phyloP scores from a whole-genome alignment of 177 flowering plant genomes.

The Telopea speciosissima region DNA sequence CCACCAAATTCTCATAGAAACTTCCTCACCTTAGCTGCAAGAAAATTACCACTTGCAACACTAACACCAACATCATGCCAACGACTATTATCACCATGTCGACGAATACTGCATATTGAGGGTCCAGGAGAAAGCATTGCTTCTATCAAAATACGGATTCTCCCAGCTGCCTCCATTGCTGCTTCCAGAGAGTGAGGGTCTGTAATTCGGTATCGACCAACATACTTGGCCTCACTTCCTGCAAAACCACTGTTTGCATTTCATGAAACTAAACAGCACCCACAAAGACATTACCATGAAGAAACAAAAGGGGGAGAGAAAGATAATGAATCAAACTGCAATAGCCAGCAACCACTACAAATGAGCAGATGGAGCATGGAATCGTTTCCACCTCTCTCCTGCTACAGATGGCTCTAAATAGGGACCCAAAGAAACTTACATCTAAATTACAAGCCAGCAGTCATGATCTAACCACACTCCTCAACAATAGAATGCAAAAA shows the following conservation, averaged over 20 bases:
- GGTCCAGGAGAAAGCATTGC: conserved; percentile 97
- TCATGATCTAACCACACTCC: too few species aligned
- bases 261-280: too few species aligned
- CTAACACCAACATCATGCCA: conserved; percentile 93
- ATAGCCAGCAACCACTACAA: not conserved
- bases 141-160: conserved; percentile 66
- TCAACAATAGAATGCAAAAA: too few species aligned
- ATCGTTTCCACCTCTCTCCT: not conserved
- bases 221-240: conserved; percentile 70
- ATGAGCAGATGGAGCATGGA: not conserved
- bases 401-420: not conserved
- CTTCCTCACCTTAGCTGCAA: conserved; percentile 80
- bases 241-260: conserved; percentile 7
- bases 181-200: conserved; percentile 75
- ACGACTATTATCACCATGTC: conserved; percentile 89
- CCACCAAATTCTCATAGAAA: not conserved
- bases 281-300: not conserved
- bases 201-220: conserved; percentile 78
- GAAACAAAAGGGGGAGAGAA: not conserved
- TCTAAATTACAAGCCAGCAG: too few species aligned
- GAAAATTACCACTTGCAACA: conserved; percentile 94
- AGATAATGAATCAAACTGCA: not conserved
- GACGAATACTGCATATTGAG: conserved; percentile 66
- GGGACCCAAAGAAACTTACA: too few species aligned
- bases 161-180: conserved; percentile 93